Evolutionary conservation across 192 early-diverging fungal species (phyloP).

Genomic region (Rhizophagus clarus): DNA sequence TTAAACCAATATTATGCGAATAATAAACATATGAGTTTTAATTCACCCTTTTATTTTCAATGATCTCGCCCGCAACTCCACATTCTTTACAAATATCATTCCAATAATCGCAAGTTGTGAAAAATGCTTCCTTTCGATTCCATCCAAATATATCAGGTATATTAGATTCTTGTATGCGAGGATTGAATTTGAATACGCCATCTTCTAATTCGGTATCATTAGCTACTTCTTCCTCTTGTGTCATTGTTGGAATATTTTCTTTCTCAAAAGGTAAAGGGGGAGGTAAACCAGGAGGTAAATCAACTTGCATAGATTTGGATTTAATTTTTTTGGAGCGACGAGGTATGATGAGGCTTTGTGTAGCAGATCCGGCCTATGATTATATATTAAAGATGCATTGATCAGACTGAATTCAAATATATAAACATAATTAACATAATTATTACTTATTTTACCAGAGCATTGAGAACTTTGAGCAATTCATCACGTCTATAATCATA

Average conservation of each 20-base stretch:
- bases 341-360: no score
- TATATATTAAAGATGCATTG: no score
- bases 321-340: no score
- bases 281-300: no score
- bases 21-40: neutral
- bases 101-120: slow-evolving; percentile 11
- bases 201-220: slow-evolving; percentile 9
- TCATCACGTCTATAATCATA: neutral
- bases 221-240: neutral
- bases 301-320: no score
- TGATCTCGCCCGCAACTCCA: neutral
- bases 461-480: neutral
- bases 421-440: no score
- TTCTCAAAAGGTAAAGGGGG: no score
- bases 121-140: neutral
- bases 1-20: neutral
- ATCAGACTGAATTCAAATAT: no score
- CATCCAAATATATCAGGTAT: neutral
- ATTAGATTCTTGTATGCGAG: neutral
- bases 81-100: slow-evolving; percentile 19
- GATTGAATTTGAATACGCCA: neutral
- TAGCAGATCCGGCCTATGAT: no score
- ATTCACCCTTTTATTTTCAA: neutral
- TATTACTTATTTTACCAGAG: no score
- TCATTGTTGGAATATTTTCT: no score